Evolutionary conservation across 345 rosid genomes (phyloP).

Genomic region (Moricandia moricandioides): DNA sequence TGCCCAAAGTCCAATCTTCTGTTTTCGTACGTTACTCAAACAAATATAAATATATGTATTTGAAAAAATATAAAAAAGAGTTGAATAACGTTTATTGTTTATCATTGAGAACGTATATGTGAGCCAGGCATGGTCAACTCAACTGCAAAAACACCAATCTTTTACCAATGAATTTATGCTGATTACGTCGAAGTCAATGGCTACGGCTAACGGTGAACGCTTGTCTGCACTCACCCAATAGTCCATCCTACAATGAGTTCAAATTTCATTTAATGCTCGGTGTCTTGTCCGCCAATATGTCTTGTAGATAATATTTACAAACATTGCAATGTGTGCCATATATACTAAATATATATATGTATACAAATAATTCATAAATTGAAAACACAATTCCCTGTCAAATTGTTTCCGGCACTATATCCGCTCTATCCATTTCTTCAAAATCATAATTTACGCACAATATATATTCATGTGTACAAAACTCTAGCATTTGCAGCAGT

Average conservation of each 20-base stretch:
- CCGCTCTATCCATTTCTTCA: not conserved
- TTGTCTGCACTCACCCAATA: constrained; percentile 19
- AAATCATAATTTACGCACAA: not conserved
- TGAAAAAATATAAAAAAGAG: not conserved
- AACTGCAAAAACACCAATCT: not conserved
- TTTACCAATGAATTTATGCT: not conserved
- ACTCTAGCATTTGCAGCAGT: not conserved
- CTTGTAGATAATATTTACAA: not conserved
- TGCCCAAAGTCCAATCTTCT: constrained; percentile 7
- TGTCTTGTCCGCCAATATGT: constrained; percentile 1
- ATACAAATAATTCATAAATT: not conserved
- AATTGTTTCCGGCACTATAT: not conserved
- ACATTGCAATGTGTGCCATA: constrained; percentile 29
- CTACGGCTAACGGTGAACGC: constrained; percentile 9
- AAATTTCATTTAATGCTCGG: constrained; percentile 1
- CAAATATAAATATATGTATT: not conserved
- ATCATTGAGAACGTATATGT: not conserved
- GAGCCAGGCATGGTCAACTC: constrained; percentile 2
- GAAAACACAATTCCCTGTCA: not conserved
- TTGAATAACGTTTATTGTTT: not conserved
- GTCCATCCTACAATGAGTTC: constrained; percentile 22
- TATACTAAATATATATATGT: no score
- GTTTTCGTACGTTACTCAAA: not conserved
- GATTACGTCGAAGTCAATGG: constrained; percentile 1
- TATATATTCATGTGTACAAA: not conserved